phyloP scores from a whole-genome alignment of 2,329 filamentous ascomycete species.

The Alternaria hordeiaustralica region DNA sequence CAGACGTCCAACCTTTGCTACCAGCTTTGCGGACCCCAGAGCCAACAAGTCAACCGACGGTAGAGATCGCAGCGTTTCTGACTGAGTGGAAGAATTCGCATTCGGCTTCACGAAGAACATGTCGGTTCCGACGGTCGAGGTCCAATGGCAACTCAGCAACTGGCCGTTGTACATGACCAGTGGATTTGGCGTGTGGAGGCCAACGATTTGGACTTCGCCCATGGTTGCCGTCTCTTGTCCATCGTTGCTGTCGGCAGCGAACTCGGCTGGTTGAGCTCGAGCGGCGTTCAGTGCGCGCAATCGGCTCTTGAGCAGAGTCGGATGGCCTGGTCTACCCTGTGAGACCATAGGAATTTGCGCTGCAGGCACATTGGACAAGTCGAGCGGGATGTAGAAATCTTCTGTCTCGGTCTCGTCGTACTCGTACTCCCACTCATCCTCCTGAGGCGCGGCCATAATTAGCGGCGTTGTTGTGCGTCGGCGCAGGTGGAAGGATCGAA shows the following conservation, averaged over 20 bases:
- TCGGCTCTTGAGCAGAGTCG: constrained; percentile 36
- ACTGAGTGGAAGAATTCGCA: constrained; percentile 27
- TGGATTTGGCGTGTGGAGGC: constrained; percentile 77
- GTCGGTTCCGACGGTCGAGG: constrained; percentile 82
- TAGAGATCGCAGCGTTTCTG: constrained; percentile 56
- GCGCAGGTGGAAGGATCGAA: background rate
- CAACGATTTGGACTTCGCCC: constrained; percentile 76
- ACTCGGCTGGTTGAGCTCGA: constrained; percentile 22
- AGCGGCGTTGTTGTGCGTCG: constrained; percentile 1
- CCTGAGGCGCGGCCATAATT: constrained; percentile 30
- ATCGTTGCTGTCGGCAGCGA: constrained; percentile 8
- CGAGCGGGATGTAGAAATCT: constrained; percentile 66
- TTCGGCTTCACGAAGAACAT: constrained; percentile 66
- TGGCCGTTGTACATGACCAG: constrained; percentile 80
- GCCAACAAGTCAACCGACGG: constrained; percentile 73
- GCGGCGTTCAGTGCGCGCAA: constrained; percentile 36
- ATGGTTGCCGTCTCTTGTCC: constrained; percentile 22
- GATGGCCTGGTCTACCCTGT: constrained; percentile 29
- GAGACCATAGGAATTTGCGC: constrained; percentile 24
- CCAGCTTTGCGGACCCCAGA: constrained; percentile 72
- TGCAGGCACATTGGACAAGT: constrained; percentile 56
- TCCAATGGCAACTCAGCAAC: constrained; percentile 82
- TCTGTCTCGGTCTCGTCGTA: constrained; percentile 62
- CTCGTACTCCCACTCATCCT: constrained; percentile 68
- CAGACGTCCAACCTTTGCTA: constrained; percentile 69